Percentiles rank a stretch among this genome's conserved stretches.
Evolutionary conservation across 805 yeast species (phyloP).

Genomic region (Zygotorulaspora sp.): DNA sequence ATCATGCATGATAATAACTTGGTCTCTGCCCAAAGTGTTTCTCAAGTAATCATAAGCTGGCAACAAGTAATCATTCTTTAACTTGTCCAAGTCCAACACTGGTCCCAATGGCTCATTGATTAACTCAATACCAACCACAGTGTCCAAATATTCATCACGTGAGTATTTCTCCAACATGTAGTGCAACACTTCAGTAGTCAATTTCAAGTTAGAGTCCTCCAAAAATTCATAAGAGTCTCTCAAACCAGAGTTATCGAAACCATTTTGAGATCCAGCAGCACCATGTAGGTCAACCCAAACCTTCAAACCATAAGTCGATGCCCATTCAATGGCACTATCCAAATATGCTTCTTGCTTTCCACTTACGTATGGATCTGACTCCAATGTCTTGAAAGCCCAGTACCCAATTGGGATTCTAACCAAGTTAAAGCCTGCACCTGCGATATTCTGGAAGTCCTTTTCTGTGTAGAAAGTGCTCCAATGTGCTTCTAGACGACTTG

Average conservation of each 20-base stretch:
- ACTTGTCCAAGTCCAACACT: constrained; percentile 49
- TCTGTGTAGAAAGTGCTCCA: constrained; percentile 79
- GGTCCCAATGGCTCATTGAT: constrained; percentile 89
- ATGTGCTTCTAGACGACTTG: constrained; percentile 52
- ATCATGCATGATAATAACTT: constrained; percentile 72
- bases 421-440: constrained; percentile 63
- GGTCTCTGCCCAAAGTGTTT: constrained; percentile 42
- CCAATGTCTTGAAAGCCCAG: constrained; percentile 74
- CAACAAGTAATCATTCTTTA: constrained; percentile 51
- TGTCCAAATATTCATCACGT: constrained; percentile 54
- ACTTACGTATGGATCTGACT: constrained; percentile 76
- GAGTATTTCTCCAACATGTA: constrained; percentile 62
- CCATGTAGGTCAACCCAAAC: constrained; percentile 95
- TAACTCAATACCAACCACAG: constrained; percentile 77
- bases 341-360: constrained; percentile 67
- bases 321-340: constrained; percentile 77
- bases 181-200: constrained; percentile 54
- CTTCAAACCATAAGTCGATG: constrained; percentile 52
- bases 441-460: constrained; percentile 59
- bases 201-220: constrained; percentile 44
- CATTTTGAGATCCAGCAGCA: constrained; percentile 95
- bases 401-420: constrained; percentile 92
- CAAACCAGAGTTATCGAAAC: constrained; percentile 89
- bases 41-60: constrained; percentile 66
- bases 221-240: constrained; percentile 59